Evolutionary conservation across 2,329 filamentous ascomycete genomes (phyloP).

Genomic region (Hymenoscyphus albidus): DNA sequence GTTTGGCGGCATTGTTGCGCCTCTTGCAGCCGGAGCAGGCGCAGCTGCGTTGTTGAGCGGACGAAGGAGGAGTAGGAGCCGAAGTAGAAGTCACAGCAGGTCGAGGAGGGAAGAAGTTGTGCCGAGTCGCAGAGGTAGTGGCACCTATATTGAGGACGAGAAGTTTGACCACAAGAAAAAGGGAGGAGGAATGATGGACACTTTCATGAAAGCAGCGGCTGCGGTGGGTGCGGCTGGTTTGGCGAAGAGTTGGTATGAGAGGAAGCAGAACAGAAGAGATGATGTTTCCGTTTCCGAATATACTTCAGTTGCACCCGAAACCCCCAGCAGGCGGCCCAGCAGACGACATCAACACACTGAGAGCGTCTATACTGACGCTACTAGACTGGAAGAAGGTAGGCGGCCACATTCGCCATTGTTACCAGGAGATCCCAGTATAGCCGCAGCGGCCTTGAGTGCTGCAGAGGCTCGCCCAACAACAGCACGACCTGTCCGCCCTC

Average conservation of each 20-base stretch:
- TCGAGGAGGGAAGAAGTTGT: slow-evolving; percentile 18
- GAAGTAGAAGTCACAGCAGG: slow-evolving; percentile 24
- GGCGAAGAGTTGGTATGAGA: slow-evolving; percentile 55
- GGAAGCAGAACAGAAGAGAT: slow-evolving; percentile 43
- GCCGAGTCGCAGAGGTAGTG: slow-evolving; percentile 35
- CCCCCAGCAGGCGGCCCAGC: slow-evolving; percentile 48
- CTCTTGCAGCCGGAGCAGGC: slow-evolving; percentile 54
- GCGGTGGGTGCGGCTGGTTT: slow-evolving; percentile 60
- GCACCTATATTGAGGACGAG: slow-evolving; percentile 58
- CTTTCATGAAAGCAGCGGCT: slow-evolving; percentile 57
- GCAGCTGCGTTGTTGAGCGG: slow-evolving; percentile 49
- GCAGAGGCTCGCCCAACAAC: slow-evolving; percentile 39
- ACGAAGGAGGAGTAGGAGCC: slow-evolving; percentile 35
- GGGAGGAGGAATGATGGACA: slow-evolving; percentile 54
- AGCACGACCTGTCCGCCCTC: slow-evolving; percentile 41
- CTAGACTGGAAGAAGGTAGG: slow-evolving; percentile 29
- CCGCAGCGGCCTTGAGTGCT: slow-evolving; percentile 46
- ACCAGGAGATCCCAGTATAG: slow-evolving; percentile 41
- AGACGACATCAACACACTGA: slow-evolving; percentile 29
- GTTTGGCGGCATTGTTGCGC: slow-evolving; percentile 47
- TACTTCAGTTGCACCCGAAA: slow-evolving; percentile 59
- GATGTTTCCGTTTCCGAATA: slow-evolving; percentile 53
- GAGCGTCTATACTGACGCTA: slow-evolving; percentile 47
- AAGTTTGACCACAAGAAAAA: slow-evolving; percentile 46
- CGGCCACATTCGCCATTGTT: slow-evolving; percentile 41